Evolutionary conservation across 805 yeast genomes (phyloP).

Genomic region (Isabelozyma rhagii): DNA sequence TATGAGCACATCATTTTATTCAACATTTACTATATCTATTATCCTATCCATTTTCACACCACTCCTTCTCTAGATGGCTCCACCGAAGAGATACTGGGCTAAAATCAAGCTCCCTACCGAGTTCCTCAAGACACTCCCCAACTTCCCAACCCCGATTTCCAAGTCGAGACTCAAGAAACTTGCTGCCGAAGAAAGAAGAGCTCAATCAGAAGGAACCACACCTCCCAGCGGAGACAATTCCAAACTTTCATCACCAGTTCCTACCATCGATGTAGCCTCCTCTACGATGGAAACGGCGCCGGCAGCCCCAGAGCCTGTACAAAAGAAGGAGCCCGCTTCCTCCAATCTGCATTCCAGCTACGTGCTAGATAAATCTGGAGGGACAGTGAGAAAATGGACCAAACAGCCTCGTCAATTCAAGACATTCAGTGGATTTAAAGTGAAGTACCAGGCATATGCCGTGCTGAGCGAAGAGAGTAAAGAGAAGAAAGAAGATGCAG

Average conservation of each 20-base stretch:
- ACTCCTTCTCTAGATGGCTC: constrained; percentile 22
- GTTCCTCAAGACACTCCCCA: constrained; percentile 32
- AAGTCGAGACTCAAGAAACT: constrained; percentile 30
- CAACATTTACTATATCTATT: background rate
- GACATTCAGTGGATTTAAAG: constrained; percentile 43
- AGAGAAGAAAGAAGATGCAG: background rate
- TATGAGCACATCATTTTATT: background rate
- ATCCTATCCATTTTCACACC: background rate
- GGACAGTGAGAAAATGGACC: constrained; percentile 31
- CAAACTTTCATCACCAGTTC: constrained; percentile 28
- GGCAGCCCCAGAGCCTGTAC: background rate
- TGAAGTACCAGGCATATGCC: constrained; percentile 17
- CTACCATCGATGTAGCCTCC: constrained; percentile 3
- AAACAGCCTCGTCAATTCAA: constrained; percentile 34
- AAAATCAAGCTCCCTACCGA: constrained; percentile 28
- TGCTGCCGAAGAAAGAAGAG: constrained; percentile 26
- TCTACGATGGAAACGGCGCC: background rate
- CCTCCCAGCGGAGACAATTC: constrained; percentile 6
- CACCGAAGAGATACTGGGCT: constrained; percentile 32
- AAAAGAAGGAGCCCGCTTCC: background rate
- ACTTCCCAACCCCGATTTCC: constrained; percentile 27
- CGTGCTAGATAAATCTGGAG: constrained; percentile 34
- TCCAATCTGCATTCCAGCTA: constrained; percentile 13
- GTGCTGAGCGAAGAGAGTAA: background rate
- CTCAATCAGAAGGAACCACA: background rate